These are phyloP conservation scores for Phytophthora gonapodyides DNA, from an alignment of 352 stramenopile species.

Conservation along the genomic window DNA sequence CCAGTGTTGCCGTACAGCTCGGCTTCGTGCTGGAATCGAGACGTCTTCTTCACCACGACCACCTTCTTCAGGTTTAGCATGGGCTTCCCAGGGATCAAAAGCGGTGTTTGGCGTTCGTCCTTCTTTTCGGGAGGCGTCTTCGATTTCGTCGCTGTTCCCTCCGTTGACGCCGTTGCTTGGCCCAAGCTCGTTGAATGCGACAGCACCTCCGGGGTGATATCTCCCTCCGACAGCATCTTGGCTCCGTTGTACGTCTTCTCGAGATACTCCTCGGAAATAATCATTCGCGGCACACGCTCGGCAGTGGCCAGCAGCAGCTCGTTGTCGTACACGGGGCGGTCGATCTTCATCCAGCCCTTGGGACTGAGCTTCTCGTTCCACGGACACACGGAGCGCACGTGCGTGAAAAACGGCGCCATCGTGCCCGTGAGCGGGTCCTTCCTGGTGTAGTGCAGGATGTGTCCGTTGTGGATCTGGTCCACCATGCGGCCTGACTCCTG, in stretches of 20 bases:
- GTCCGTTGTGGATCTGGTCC: slow-evolving; percentile 90
- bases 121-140: slow-evolving; percentile 11
- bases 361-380: slow-evolving; percentile 91
- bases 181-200: slow-evolving; percentile 14
- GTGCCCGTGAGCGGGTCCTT: slow-evolving; percentile 70
- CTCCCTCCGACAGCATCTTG: slow-evolving; percentile 23
- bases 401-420: slow-evolving; percentile 86
- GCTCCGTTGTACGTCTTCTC: slow-evolving; percentile 80
- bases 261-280: slow-evolving; percentile 89
- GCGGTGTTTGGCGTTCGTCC: slow-evolving; percentile 39
- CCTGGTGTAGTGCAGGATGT: slow-evolving; percentile 89
- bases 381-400: slow-evolving; percentile 89
- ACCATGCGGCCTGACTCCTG: slow-evolving; percentile 86
- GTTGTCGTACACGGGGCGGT: slow-evolving; percentile 89
- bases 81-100: slow-evolving; percentile 51
- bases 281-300: slow-evolving; percentile 85
- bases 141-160: background rate
- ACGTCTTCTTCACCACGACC: slow-evolving; percentile 89
- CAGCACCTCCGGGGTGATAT: slow-evolving; percentile 16
- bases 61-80: slow-evolving; percentile 78
- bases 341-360: slow-evolving; percentile 90
- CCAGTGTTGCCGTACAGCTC: slow-evolving; percentile 81
- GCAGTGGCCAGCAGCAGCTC: slow-evolving; percentile 85
- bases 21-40: slow-evolving; percentile 86
- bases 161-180: slow-evolving; percentile 3